Base-by-base conservation (phyloP, 1,139 yeast genomes). In the Blastobotrys aristatus region DNA sequence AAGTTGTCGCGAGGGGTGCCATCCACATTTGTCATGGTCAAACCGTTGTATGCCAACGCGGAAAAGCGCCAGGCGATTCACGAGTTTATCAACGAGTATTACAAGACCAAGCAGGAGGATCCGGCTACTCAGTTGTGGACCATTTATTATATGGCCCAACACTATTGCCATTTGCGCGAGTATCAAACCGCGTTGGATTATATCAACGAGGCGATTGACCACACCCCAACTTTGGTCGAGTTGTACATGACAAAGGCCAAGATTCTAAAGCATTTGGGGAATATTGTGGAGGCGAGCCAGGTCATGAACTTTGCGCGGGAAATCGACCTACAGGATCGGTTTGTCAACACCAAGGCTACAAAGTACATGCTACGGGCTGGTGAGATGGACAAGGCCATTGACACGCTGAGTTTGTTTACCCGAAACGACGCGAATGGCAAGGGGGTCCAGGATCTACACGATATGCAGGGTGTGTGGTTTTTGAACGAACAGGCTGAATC, bases 401-500 rank as follows among this genome's bases (percentile, higher is more conserved):
- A 79, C 49, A 70, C 80, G 34, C 82, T 87, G 34, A 81, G 94
- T 2, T 68, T 88, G 48, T 92, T 92, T 71, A 88, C 97, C 29
- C 84, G 85, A 61, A 78, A 85, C 57, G 97, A 92, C 47, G 79
- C 76, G 20, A 75, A 82, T 3, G 76, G 79, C 4, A 85, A 86
- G 57, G 97, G 97, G 4, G 79, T 94, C 44, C 83, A 81, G 57
- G 97, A 92, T 63, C 72, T 92, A 57, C 95, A 86, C 61, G 74
- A 77, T 37, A 86, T 94, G 84, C 97, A 92, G 69, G 92, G 85
- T n/a, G 76, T 82, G 51, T 89, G 97, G 95, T 87, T 88, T 51
- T 69, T 94, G 54, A 69, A 77, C 34, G 97, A 88, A 63, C 82
- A 85, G 63, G 97, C 94, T 1, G 95, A 86, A 61, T 83, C 94